Conservation (phyloP, 257 asterid genomes). For the Capsicum baccatum region DNA sequence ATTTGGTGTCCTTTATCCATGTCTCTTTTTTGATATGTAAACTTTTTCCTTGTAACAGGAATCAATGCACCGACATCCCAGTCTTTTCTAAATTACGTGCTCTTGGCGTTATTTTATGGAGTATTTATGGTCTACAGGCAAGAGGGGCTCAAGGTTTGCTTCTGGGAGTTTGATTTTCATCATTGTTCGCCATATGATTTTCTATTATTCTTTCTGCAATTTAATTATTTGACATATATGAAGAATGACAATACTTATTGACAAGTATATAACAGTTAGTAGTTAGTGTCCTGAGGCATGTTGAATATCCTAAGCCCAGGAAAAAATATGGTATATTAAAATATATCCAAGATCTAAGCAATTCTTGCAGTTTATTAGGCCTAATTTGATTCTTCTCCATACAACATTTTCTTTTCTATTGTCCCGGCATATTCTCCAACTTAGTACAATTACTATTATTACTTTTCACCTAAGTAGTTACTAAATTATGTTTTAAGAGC, state of each 20-base stretch:
- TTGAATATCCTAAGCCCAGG: background rate
- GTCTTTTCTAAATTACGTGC: slow-evolving; percentile 85
- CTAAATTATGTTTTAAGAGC: slow-evolving; percentile 4
- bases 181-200: background rate
- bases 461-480: slow-evolving; percentile 6
- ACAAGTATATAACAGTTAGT: no score
- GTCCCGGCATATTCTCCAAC: background rate
- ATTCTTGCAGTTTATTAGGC: background rate
- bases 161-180: background rate
- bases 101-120: slow-evolving; percentile 86
- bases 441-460: background rate
- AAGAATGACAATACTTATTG: background rate
- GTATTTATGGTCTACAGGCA: slow-evolving; percentile 71
- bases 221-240: background rate
- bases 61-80: slow-evolving; percentile 97
- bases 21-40: background rate
- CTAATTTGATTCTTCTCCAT: slow-evolving; percentile 20
- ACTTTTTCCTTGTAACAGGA: slow-evolving; percentile 50
- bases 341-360: background rate
- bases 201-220: slow-evolving; percentile 23
- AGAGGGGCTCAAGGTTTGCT: slow-evolving; percentile 75
- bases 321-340: background rate
- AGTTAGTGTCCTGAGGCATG: background rate
- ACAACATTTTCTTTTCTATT: background rate
- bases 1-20: background rate